Evolutionary conservation across 345 rosid genomes (phyloP).

Genomic region (Adansonia digitata): DNA sequence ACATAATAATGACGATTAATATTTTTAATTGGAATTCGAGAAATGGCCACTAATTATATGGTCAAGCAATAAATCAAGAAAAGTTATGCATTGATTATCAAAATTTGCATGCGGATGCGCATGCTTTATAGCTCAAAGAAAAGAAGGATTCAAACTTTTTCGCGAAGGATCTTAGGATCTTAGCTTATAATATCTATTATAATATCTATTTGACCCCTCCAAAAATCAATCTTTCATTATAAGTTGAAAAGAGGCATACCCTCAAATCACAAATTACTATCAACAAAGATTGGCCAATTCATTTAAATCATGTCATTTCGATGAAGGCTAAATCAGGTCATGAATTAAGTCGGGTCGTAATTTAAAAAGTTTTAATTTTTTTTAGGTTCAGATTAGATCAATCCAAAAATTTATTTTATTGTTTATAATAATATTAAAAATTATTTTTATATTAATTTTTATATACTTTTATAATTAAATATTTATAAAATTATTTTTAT

Average conservation of each 20-base stretch:
- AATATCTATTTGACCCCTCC: neutral
- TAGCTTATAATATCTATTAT: too few relatives aligned
- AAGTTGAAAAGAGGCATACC: neutral
- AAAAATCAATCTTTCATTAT: neutral
- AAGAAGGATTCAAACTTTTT: neutral
- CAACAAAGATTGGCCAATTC: neutral
- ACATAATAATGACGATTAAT: slow-evolving; percentile 14
- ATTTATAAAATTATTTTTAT: too few relatives aligned
- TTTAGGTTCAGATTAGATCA: too few relatives aligned
- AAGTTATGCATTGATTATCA: neutral
- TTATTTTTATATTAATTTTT: too few relatives aligned
- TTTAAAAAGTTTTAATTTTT: too few relatives aligned
- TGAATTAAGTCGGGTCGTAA: too few relatives aligned
- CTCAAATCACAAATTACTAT: neutral
- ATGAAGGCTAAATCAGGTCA: too few relatives aligned
- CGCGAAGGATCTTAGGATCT: neutral
- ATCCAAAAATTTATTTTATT: too few relatives aligned
- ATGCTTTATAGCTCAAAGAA: slow-evolving; percentile 14
- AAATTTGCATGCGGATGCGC: slow-evolving; percentile 26
- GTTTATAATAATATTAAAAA: too few relatives aligned
- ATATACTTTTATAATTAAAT: too few relatives aligned
- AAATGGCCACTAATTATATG: slow-evolving; percentile 6
- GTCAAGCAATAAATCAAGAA: slow-evolving; percentile 10
- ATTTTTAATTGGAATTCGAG: slow-evolving; percentile 3
- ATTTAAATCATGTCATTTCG: neutral